Evolutionary conservation across 1,139 yeast genomes (phyloP).

Genomic region (Candida neerlandica): DNA sequence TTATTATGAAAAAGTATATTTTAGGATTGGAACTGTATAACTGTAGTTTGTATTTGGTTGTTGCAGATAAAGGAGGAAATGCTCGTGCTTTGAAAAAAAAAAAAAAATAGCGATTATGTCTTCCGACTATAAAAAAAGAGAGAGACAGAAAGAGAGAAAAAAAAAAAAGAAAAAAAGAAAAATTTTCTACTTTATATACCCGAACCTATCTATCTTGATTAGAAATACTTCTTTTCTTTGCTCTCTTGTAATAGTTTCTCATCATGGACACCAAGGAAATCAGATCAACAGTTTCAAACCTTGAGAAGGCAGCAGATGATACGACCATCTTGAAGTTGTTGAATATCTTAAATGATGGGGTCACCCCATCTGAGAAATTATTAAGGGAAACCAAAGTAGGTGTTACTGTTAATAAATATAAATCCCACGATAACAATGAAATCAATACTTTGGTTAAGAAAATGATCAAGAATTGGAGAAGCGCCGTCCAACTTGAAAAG

Average conservation of each 20-base stretch:
- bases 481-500: conserved; percentile 79
- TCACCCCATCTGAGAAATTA: conserved; percentile 81
- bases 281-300: conserved; percentile 63
- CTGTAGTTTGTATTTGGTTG: not conserved
- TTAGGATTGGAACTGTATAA: not conserved
- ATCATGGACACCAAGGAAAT: conserved; percentile 76
- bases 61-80: not conserved
- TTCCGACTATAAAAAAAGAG: not conserved
- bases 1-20: not conserved
- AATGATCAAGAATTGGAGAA: conserved; percentile 89
- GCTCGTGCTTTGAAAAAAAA: not conserved
- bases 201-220: not conserved
- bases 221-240: not conserved
- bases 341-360: conserved; percentile 67
- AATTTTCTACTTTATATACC: not conserved
- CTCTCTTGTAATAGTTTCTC: not conserved
- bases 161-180: not conserved
- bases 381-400: conserved; percentile 96
- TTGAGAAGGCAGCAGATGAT: conserved; percentile 76
- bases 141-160: not conserved
- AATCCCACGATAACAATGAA: conserved; percentile 67
- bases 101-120: not conserved
- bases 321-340: conserved; percentile 69
- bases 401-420: conserved; percentile 87
- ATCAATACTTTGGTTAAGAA: conserved; percentile 73